Base-by-base conservation (phyloP, 805 yeast species). In the Candida coquimbonensis region DNA sequence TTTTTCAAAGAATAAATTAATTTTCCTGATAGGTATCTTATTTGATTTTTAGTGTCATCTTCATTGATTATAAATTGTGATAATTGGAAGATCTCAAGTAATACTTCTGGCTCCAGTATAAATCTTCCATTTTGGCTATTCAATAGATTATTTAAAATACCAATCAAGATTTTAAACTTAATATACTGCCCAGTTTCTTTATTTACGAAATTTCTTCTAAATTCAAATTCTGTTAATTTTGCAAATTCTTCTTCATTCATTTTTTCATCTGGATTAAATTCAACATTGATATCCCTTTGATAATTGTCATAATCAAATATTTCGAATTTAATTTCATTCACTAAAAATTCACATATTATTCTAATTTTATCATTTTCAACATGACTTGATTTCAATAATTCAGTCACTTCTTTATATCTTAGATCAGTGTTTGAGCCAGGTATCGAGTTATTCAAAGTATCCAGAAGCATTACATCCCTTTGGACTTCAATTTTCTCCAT, bases 1-100 rank as follows among this genome's bases (percentile, higher is more conserved):
- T 65, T 70, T 4, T 67, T 64, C 5, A 65, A 48, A 1, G 61
- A 46, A 47, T 76, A 77, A 24, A 77, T 54, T 49, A 76, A 49
- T 33, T 65, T 65, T 4, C 78, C 80, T 3, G 75, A 38, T 52
- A 21, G 64, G 47, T 46, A 62, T 64, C 42, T 71, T 52, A 36
- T 74, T 68, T 50, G 61, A 49, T 34, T 56, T 56, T 50, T 72
- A 54, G 44, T 51, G 29, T 11, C 43, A 17, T 56, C 54, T n/a
- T 62, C 61, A 7, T 65, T 59, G 1, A 74, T 44, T 38, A 73
- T 48, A 39, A 65, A 62, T 34, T 73, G 69, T 0, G 76, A 61
- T 6, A 71, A 41, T 36, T 69, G 70, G 50, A 73, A 76, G 2
- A 68, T 52, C n/a, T 62, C 63, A 7, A 52, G 57, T 13, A 49